These are phyloP conservation scores for Rhodotorula mucilaginosa DNA, from an alignment of 1,284 basidiomycete species.

Conservation along the genomic window DNA sequence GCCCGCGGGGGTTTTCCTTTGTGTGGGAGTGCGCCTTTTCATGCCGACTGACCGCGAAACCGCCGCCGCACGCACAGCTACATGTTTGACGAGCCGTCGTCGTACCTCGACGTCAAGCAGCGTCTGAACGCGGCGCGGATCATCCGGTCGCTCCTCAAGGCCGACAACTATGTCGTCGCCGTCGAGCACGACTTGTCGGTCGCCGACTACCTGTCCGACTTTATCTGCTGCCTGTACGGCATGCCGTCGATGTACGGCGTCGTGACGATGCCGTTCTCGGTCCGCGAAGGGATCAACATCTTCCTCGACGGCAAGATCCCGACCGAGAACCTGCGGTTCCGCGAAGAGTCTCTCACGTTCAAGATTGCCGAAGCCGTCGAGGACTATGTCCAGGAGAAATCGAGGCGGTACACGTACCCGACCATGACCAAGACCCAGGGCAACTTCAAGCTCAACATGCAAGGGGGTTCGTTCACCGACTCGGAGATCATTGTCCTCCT, in stretches of 20 bases:
- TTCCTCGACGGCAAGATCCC: conserved; percentile 97
- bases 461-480: conserved; percentile 83
- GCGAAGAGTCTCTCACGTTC: conserved; percentile 88
- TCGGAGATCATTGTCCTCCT: conserved; percentile 97
- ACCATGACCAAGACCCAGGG: conserved; percentile 94
- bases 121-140: conserved; percentile 93
- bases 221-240: conserved; percentile 92
- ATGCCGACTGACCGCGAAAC: not conserved
- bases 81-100: conserved; percentile 97
- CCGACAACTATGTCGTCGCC: conserved; percentile 85
- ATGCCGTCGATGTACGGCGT: conserved; percentile 96
- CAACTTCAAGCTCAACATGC: conserved; percentile 85
- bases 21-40: not conserved
- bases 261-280: conserved; percentile 94
- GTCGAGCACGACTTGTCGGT: conserved; percentile 98
- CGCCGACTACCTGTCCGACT: conserved; percentile 94
- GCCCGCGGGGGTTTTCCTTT: not conserved
- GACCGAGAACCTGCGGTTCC: conserved; percentile 96
- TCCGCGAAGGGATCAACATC: conserved; percentile 97
- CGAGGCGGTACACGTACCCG: conserved; percentile 82
- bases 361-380: conserved; percentile 94
- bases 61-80: conserved; percentile 69
- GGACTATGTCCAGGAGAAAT: conserved; percentile 76
- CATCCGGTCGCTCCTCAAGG: conserved; percentile 76
- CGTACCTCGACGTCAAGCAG: conserved; percentile 92